Base-by-base conservation (phyloP, 192 early-diverging fungal species). In the Rhizoclosmatium globosum region DNA sequence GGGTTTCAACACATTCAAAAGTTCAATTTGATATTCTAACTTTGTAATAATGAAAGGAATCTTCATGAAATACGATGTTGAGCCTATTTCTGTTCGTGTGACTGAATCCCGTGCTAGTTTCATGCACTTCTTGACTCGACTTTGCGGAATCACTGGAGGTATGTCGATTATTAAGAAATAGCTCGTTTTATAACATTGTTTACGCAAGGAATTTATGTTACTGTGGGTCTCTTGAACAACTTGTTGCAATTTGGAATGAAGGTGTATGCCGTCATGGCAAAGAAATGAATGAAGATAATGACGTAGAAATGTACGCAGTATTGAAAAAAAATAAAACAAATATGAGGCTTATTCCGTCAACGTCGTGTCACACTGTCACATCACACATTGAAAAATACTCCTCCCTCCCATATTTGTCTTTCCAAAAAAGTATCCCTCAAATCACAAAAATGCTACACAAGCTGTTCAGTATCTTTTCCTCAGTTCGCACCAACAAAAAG, bases 21-120 rank as follows among this genome's bases (percentile, higher is more conserved):
- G 1, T 44, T 64, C 31, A 42, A 81, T 43, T 65, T 19, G 43
- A 41, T 66, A 47, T 67, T 31, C 69, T 56, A 70, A 50, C 19
- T 70, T 9, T 61, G 13, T 62, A 64, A 44, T 38, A 50, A 56
- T 64, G 62, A 38, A 45, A 65, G 92, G 91, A 13, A 89, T 97
- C 57, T 97, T 97, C 74, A 92, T 98, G 64, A 95, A 95, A 78
- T 98, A 96, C 79, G 92, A 93, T 46, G 91, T 98, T 78, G 96
- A 98, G 82, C 92, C 97, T 31, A 92, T 98, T 68, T 91, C 91
- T 0, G 91, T 97, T 3, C 89, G 89, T 13, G 90, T 98, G 21
- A 89, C 89, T 2, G 94, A 95, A 73, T 84, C 79, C 3, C 82
- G 89, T 2, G 80, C 81, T 53, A 85, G 90, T 4, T 88, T 97